Percentiles rank a stretch among this genome's conserved stretches.
phyloP scores from a whole-genome alignment of 129 eudicot genomes.

The Artemisia annua region DNA sequence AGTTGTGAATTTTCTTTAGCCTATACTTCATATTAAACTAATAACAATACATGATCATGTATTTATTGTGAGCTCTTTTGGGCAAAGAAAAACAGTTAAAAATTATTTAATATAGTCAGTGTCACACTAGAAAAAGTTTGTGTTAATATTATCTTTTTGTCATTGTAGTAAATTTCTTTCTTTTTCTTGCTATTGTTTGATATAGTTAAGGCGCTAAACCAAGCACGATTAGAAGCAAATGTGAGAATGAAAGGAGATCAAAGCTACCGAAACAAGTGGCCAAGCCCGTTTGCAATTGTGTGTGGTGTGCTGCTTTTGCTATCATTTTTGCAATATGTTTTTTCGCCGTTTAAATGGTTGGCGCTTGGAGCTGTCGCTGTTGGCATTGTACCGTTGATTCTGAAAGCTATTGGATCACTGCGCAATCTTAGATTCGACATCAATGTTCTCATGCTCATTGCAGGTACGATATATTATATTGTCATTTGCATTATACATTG shows the following conservation, averaged over 20 bases:
- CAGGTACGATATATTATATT: constrained; percentile 47
- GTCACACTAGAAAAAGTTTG: no score
- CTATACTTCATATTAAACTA: no score
- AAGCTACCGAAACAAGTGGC: constrained; percentile 68
- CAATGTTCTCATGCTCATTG: constrained; percentile 67
- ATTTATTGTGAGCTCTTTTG: background rate
- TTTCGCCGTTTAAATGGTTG: constrained; percentile 66
- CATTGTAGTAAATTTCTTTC: background rate
- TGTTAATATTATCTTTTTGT: no score
- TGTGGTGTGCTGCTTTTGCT: constrained; percentile 56
- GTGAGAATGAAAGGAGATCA: constrained; percentile 47
- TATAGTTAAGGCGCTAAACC: constrained; percentile 70
- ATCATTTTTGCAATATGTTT: constrained; percentile 55
- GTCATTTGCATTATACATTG: constrained; percentile 7
- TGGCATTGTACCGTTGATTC: constrained; percentile 52
- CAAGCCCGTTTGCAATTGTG: constrained; percentile 55
- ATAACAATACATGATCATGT: no score
- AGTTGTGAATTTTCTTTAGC: no score
- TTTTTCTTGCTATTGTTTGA: background rate
- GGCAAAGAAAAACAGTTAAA: background rate
- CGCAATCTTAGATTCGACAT: constrained; percentile 55
- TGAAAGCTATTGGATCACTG: constrained; percentile 50
- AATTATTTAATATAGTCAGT: no score
- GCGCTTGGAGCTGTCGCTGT: constrained; percentile 65
- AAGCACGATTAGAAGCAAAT: constrained; percentile 76